Base-by-base conservation (phyloP, 2,329 filamentous ascomycete genomes). In the Camillea tinctor region DNA sequence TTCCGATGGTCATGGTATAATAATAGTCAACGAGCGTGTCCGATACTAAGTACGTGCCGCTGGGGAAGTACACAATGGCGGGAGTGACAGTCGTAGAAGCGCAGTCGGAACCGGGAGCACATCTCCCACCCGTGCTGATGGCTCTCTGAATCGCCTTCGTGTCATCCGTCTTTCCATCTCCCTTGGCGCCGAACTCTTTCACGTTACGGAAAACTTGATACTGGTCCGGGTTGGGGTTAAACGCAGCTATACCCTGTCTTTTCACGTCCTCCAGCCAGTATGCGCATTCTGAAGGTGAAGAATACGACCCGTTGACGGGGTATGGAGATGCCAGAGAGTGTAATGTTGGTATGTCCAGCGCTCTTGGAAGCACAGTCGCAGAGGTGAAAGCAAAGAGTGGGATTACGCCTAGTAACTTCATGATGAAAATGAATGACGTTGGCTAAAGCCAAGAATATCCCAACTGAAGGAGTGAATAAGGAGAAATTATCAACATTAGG, bases 11-110 rank as follows among this genome's bases (percentile, higher is more conserved):
- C 73, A 92, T 88, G 1, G 91, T 93, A 73, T 92, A 92, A 78
- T 93, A 95, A 75, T 88, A 87, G 71, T 90, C 86, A 54, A 89
- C 76, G 61, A 95, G 86, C 5, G 90, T 88, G 64, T 79, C 81
- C 55, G 84, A 89, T 62, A 94, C 86, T 4, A 88, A 69, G 70
- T 94, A 95, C 2, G 88, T 93, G 66, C 88, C 72, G 8, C 68
- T 64, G 0, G 74, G 74, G 65, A 76, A 75, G 67, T 76, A 76
- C 50, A 76, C 68, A 20, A 70, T 55, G 6, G 70, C 70, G 48
- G 66, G 67, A 2, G 68, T 71, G 17, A 44, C 17, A 44, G 69
- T 72, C 15, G 68, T 69, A 0, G 69, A 67, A 2, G 69, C 70
- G 11, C 60, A 59, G 58, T 70, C 72, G 2, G 56, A 61, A 9